Base-by-base conservation (phyloP, 2,329 filamentous ascomycete genomes). In the Alternaria sp. region DNA sequence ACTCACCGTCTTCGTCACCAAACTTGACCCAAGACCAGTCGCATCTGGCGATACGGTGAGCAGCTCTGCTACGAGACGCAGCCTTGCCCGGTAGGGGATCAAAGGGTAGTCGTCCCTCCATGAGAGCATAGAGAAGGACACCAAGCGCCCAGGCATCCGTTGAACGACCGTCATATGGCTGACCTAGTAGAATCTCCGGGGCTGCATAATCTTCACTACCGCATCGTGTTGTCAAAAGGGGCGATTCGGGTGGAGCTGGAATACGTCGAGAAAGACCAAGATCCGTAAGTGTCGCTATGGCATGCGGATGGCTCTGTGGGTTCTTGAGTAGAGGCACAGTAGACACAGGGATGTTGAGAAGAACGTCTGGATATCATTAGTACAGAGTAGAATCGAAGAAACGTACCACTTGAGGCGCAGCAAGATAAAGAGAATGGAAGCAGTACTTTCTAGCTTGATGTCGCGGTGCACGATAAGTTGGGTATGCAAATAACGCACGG, bases 161-260 rank as follows among this genome's bases (percentile, higher is more conserved):
- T 2, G 90, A 88, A 38, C 93, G 92, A 32, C 95, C 95, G 76
- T 98, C 94, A 75, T 99, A 99, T 8, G 92, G 89, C 74, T 97
- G 92, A 25, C 94, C 94, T 84, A 99, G 92, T 55, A 99, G 90
- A 46, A 99, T 93, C 78, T 99, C 95, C 0, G 95, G 95, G 0
- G 95, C 94, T 2, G 94, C 94, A 76, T 99, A 99, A 80, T 99
- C 95, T 80, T 98, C 95, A 41, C 92, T 97, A 32, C 95, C 95
- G 78, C 95, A 99, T 10, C 95, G 88, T 2, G 94, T 98, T 63
- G 92, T 92, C n/a, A 99, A 86, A 62, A 94, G 90, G 67, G 96
- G 93, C 54, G 93, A 92, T 64, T 93, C 90, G 0, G 87, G 87
- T 0, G 86, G 86, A 59, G 84, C 80, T 16, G 92, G 88, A 40